A percentile compares a stretch with the other conserved stretches of the same genome.
phyloP scores from a whole-genome alignment of 371 early-diverging fungal species.

The Polyrhizophydium stewartii region DNA sequence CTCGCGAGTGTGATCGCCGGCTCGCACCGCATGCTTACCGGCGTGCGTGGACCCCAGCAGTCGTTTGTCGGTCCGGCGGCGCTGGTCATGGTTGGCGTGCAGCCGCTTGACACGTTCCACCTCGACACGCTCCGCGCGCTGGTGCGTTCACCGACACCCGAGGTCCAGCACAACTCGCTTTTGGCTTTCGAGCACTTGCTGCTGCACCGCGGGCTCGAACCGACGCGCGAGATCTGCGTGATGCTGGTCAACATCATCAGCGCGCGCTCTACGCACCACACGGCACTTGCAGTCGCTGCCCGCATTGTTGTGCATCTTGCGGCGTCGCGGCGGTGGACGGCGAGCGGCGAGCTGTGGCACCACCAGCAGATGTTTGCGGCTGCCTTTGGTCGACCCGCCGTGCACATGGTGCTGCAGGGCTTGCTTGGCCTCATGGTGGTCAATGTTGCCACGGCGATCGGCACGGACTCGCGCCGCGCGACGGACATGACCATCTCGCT shows the following conservation, averaged over 20 bases:
- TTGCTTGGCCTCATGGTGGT: not conserved
- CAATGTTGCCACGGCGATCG: not conserved
- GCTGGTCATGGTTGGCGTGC: not conserved
- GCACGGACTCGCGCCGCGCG: not conserved
- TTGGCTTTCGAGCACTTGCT: no score
- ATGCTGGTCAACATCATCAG: not conserved
- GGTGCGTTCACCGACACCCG: no score
- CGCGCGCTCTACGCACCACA: not conserved
- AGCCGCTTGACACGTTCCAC: no score
- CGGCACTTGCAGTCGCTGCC: not conserved
- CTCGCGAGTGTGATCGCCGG: no score
- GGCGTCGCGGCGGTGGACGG: not conserved
- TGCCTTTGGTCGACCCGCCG: not conserved
- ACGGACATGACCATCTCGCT: not conserved
- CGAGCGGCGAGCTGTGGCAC: not conserved
- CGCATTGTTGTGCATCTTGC: not conserved
- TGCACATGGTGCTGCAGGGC: not conserved
- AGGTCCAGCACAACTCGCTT: no score
- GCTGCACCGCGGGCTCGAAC: no score
- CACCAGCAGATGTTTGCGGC: not conserved
- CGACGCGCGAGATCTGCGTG: no score
- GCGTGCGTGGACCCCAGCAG: not conserved
- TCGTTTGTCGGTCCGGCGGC: not conserved
- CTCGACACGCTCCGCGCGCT: no score
- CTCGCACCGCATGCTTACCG: not conserved